These are phyloP conservation scores for Mucor mucedo DNA, from an alignment of 371 early-diverging fungal genomes.

Conservation along the genomic window DNA sequence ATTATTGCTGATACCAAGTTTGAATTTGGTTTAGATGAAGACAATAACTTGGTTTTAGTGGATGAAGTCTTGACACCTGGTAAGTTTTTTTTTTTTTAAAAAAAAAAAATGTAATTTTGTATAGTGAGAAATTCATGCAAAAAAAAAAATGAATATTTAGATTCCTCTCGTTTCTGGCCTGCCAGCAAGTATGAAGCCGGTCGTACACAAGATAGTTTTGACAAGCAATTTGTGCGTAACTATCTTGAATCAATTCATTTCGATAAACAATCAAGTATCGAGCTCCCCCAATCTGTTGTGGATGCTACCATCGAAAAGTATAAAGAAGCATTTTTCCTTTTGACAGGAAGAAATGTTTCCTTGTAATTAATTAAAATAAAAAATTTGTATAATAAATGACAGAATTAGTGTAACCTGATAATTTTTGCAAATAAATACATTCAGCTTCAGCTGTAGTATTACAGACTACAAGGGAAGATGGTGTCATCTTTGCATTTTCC, in stretches of 20 bases:
- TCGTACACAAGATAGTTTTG: slow-evolving; percentile 88
- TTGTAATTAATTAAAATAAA: slow-evolving; percentile 45
- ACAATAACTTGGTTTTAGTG: slow-evolving; percentile 80
- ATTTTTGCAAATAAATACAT: too few species aligned
- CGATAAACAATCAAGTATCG: slow-evolving; percentile 86
- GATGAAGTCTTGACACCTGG: slow-evolving; percentile 98
- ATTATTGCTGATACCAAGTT: slow-evolving; percentile 99
- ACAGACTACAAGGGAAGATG: too few species aligned
- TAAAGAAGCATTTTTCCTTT: slow-evolving; percentile 82
- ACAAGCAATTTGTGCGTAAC: slow-evolving; percentile 96
- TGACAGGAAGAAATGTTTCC: slow-evolving; percentile 80
- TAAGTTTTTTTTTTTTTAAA: slow-evolving; percentile 29
- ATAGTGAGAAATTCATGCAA: not conserved
- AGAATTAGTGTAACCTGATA: too few species aligned
- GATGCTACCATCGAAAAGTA: slow-evolving; percentile 88
- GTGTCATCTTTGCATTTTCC: too few species aligned
- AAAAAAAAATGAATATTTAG: slow-evolving; percentile 39
- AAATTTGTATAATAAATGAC: too few species aligned
- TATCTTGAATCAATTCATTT: slow-evolving; percentile 89
- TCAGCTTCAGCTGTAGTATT: too few species aligned
- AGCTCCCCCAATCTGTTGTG: slow-evolving; percentile 85
- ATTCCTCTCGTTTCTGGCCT: slow-evolving; percentile 98
- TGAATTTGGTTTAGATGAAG: slow-evolving; percentile 93
- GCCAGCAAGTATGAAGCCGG: slow-evolving; percentile 81
- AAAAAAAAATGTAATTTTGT: not conserved